Base-by-base conservation (phyloP, 345 rosid species). In the Excoecaria cochinchinensis region DNA sequence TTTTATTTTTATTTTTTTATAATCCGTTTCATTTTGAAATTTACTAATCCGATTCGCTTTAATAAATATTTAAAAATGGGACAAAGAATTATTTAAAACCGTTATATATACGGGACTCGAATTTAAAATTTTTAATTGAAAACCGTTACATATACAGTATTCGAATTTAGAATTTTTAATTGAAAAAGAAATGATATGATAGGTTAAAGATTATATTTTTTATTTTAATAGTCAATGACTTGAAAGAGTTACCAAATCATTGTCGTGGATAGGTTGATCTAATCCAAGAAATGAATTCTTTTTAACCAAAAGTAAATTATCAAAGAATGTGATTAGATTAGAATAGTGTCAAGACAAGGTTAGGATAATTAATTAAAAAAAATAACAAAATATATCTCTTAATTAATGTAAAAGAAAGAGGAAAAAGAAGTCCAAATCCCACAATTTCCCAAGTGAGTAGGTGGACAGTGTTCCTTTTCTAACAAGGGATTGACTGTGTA, bases 241-340 rank as follows among this genome's bases (percentile, higher is more conserved):
- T 38, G 67, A 11, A 60, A 13, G 39, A 63, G 47, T 63, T 38
- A 63, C 1, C n/a, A 16, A 25, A 61, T 25, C 17, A 61, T 63
- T 38, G 67, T 63, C 36, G 46, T 63, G 47, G 67, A 63, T 63
- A 36, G 67, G 67, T 63, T 63, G 46, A 63, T 63, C 67, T 63
- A 63, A 63, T 63, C 67, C n/a, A 63, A 63, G 67, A 63, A 61
- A 58, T 22, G 14, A n/a, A 25, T 15, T 63, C 15, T 0, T 38
- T 38, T 5, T 38, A 38, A 3, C 5, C 5, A 63, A 52, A 16
- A 53, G 4, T 14, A 5, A 14, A 53, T 13, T 53, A 31, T 31
- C 31, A 31, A 31, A 31, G 31, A 31, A 31, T 31, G 31, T 31
- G 31, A 31, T 31, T 31, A 31, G 31, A 31, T 31, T 31, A 31